Conservation (phyloP, 176 grass and related monocot genomes). For the Tuctoria greenei region DNA sequence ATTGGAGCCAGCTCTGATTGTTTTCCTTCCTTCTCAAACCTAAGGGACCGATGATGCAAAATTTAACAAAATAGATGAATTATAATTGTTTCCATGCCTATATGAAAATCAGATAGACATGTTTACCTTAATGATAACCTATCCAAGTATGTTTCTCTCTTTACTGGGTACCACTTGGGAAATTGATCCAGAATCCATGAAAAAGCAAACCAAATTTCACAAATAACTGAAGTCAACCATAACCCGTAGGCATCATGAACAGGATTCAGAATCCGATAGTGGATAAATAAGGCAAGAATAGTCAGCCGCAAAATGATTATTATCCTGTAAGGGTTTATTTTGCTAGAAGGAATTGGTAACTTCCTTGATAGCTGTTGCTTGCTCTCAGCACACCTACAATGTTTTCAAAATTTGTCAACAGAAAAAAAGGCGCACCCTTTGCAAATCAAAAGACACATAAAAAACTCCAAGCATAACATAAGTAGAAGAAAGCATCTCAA, state of each 20-base stretch:
- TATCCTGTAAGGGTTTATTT: constrained; percentile 42
- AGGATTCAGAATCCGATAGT: constrained; percentile 66
- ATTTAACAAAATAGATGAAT: not conserved
- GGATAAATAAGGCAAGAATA: constrained; percentile 59
- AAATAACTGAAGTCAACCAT: constrained; percentile 53
- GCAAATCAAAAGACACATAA: not conserved
- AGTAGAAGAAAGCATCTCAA: constrained; percentile 2
- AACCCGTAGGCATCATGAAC: constrained; percentile 68
- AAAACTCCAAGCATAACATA: not conserved
- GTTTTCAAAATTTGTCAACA: constrained; percentile 11
- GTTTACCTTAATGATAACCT: constrained; percentile 66
- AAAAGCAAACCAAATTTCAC: constrained; percentile 41
- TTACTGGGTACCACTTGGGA: constrained; percentile 48
- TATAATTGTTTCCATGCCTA: not conserved
- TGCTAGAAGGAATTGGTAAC: constrained; percentile 37
- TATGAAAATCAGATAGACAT: not conserved
- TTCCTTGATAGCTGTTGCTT: constrained; percentile 36
- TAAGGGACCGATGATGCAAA: not conserved
- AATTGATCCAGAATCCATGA: constrained; percentile 39
- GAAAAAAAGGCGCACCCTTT: not conserved
- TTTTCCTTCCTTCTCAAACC: constrained; percentile 68
- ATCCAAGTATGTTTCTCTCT: constrained; percentile 76
- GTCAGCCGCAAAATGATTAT: constrained; percentile 36
- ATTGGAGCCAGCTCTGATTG: constrained; percentile 53
- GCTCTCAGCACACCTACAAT: constrained; percentile 34